Evolutionary conservation across 805 yeast genomes (phyloP).

Genomic region (Schwanniomyces vanrijiae): DNA sequence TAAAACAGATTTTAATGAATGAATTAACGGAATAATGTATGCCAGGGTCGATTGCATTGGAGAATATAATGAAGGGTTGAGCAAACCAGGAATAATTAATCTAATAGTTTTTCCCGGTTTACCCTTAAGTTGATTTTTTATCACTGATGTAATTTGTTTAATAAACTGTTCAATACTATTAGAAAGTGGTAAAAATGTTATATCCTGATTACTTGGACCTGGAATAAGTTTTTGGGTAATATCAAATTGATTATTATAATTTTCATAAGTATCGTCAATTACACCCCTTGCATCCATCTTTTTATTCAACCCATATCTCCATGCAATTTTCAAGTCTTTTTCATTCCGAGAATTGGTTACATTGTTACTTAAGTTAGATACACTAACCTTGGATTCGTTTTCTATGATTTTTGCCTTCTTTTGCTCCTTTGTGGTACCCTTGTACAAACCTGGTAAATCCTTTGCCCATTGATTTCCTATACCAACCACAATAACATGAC

Average conservation of each 20-base stretch:
- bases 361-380: slow-evolving; percentile 50
- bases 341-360: slow-evolving; percentile 10
- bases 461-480: slow-evolving; percentile 57
- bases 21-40: slow-evolving; percentile 59
- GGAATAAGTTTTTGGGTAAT: slow-evolving; percentile 72
- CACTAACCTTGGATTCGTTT: slow-evolving; percentile 65
- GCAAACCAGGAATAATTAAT: slow-evolving; percentile 69
- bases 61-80: slow-evolving; percentile 75
- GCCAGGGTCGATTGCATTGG: slow-evolving; percentile 47
- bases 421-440: slow-evolving; percentile 65
- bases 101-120: slow-evolving; percentile 54
- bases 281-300: slow-evolving; percentile 23
- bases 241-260: slow-evolving; percentile 70
- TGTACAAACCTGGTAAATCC: slow-evolving; percentile 75
- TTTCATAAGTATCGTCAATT: slow-evolving; percentile 36
- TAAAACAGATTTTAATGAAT: slow-evolving; percentile 54
- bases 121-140: slow-evolving; percentile 31
- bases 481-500: slow-evolving; percentile 68
- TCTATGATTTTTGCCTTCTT: slow-evolving; percentile 57
- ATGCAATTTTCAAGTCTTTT: slow-evolving; percentile 78
- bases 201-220: slow-evolving; percentile 60
- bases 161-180: slow-evolving; percentile 21
- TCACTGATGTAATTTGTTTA: slow-evolving; percentile 43
- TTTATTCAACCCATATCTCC: slow-evolving; percentile 74
- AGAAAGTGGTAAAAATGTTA: slow-evolving; percentile 51